Evolutionary conservation across 129 eudicot species (phyloP), one percentile per base, ranked within the genome.

Genomic region (Arctium minus): DNA sequence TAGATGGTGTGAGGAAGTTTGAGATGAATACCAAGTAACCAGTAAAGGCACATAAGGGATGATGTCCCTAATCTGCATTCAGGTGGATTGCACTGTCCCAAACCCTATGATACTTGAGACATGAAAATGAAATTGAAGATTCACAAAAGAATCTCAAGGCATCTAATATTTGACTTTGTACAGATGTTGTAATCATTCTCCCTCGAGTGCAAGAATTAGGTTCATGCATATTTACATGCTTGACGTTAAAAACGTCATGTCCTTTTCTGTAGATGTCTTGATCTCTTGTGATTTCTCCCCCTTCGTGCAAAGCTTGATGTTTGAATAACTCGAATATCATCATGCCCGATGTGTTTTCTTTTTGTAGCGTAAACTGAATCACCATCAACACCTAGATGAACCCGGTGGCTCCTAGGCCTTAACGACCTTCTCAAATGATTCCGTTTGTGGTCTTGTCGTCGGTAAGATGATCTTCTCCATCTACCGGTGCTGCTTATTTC

Each of bases 231-330:
- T 46, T 3, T 46, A 46, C 56, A 46, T 46, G 10, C 3, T 10
- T 46, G 56, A 46, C 2, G 56, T 46, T 46, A 33, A 10, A 42
- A 46, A 46, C 56, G 12, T 46, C 56, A 46, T 11, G 42, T 46
- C 71, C 42, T 75, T 18, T 30, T 74, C 36, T 39, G 73, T 50
- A 22, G 30, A 50, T 79, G 86, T 70, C 30, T 75, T 35, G 85
- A 72, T 70, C 67, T 81, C 82, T 77, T 87, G 73, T 75, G 83
- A 31, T 33, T 83, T 0, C 74, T 15, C 17, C 87, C 80, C 42
- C 87, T 87, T 38, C 68, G 77, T 8, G 90, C 87, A 81, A 86
- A 90, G 72, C 79, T 90, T 69, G 92, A 86, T 48, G 87, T 81
- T 74, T 86, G 77, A 36, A 73, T 42, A 31, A 86, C 91, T 31